Conservation (phyloP, 2,329 filamentous ascomycete species). For the Exophiala mesophila region DNA sequence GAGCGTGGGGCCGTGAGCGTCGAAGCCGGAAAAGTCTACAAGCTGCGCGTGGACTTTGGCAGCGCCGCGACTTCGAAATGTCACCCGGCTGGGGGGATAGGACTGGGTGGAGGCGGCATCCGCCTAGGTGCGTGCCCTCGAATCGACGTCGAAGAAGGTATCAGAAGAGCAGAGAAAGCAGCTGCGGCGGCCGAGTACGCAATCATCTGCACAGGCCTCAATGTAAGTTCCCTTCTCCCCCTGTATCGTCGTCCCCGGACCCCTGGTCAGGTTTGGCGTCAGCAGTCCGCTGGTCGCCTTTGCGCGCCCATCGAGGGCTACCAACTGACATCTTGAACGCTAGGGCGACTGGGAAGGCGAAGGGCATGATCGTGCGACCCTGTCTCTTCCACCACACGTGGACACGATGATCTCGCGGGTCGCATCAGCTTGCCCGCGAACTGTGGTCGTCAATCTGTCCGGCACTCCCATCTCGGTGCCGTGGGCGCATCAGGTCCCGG, state of each 20-base stretch:
- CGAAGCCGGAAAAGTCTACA: conserved; percentile 55
- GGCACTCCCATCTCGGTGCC: conserved; percentile 60
- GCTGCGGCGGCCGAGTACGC: conserved; percentile 68
- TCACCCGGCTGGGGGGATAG: conserved; percentile 41
- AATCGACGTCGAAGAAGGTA: conserved; percentile 54
- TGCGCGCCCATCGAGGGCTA: too few relatives aligned
- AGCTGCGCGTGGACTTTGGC: conserved; percentile 54
- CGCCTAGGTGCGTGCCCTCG: conserved; percentile 57
- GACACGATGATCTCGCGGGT: conserved; percentile 59
- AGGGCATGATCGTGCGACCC: conserved; percentile 55
- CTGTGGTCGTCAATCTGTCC: conserved; percentile 68
- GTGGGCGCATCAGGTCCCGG: conserved; percentile 41
- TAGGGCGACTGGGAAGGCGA: conserved; percentile 71
- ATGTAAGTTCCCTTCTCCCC: background rate
- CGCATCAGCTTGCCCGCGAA: conserved; percentile 59
- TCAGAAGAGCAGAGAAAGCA: conserved; percentile 59
- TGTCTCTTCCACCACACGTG: conserved; percentile 48
- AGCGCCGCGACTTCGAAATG: conserved; percentile 55
- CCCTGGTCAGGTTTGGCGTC: too few relatives aligned
- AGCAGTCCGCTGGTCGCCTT: too few relatives aligned
- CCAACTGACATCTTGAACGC: too few relatives aligned
- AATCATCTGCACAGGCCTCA: conserved; percentile 63
- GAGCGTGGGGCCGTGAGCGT: conserved; percentile 55
- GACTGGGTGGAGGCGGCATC: conserved; percentile 56
- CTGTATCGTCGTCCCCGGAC: too few relatives aligned